Evolutionary conservation across 495 filamentous ascomycete species (phyloP), one percentile per base, ranked within the genome.

Genomic region (Letharia columbiana): DNA sequence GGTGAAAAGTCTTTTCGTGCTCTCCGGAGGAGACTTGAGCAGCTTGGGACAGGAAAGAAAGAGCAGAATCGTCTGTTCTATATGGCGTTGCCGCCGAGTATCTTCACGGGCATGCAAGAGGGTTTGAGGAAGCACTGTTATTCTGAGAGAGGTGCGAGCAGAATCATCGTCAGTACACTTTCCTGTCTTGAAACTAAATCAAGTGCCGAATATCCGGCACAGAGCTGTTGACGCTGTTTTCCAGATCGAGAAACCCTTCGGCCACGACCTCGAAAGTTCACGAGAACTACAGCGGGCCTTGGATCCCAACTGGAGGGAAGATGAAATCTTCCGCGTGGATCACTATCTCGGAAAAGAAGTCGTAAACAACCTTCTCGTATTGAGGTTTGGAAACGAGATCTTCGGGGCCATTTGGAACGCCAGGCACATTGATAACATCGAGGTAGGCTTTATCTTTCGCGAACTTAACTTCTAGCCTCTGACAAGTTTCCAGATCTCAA

Each of bases 291-390:
- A 97, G 71, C 92, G 90, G 76, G 91, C 92, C 5, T 82, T 98
- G 54, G 91, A 91, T 70, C 92, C 93, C 33, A 91, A 97, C 80
- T 98, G 94, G 94, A 93, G 88, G 73, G 94, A 98, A 78, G 92
- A 97, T 56, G 94, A 98, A 80, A 90, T 98, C 69, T 98, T 95
- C 86, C 92, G 94, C 72, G 98, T 98, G 72, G 94, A 98, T 77
- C 94, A 98, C 79, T 98, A 98, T 75, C 85, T 98, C 50, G 94
- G 94, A 70, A 98, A 98, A 84, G 94, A 98, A 81, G 98, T 98
- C 91, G 94, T 98, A 67, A 98, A 98, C 85, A 98, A 98, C 76
- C 92, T 98, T 72, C 84, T 98, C 62, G 96, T 97, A 68, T 85
- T 98, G 65, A 85, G 95, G 70, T 98, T 98, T 76, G 94, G 94